A percentile compares a stretch with the other conserved stretches of the same genome.
phyloP scores from a whole-genome alignment of 2,329 filamentous ascomycete genomes.

The Xylariaceae sp. region DNA sequence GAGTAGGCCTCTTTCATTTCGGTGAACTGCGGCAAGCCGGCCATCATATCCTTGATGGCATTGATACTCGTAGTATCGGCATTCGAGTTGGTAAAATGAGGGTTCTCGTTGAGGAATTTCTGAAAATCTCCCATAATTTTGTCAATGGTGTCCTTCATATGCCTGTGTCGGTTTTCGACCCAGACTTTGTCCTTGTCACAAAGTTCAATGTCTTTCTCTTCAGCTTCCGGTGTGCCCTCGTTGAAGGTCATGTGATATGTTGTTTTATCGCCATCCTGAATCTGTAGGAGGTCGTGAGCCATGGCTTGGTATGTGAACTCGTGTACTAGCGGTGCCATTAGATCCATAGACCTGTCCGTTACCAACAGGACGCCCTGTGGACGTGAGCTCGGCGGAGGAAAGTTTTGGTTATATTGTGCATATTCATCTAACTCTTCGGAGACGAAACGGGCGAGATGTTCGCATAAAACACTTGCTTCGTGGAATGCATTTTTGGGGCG shows the following conservation, averaged over 20 bases:
- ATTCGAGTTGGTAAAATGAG: slow-evolving; percentile 78
- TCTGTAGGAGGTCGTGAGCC: slow-evolving; percentile 87
- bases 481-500: slow-evolving; percentile 70
- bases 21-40: slow-evolving; percentile 88
- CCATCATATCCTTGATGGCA: slow-evolving; percentile 95
- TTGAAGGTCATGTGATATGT: slow-evolving; percentile 80
- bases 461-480: slow-evolving; percentile 82
- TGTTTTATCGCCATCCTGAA: slow-evolving; percentile 84
- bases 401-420: slow-evolving; percentile 76
- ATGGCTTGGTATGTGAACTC: slow-evolving; percentile 99
- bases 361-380: slow-evolving; percentile 82
- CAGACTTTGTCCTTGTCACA: slow-evolving; percentile 89
- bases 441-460: slow-evolving; percentile 83
- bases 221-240: slow-evolving; percentile 63
- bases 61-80: slow-evolving; percentile 73
- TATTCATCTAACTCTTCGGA: slow-evolving; percentile 90
- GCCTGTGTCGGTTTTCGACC: slow-evolving; percentile 88
- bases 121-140: slow-evolving; percentile 91
- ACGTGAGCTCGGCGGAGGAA: slow-evolving; percentile 72
- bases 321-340: slow-evolving; percentile 82
- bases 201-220: slow-evolving; percentile 89
- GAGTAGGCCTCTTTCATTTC: slow-evolving; percentile 95
- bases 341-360: slow-evolving; percentile 88
- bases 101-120: slow-evolving; percentile 85
- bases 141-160: slow-evolving; percentile 98